Evolutionary conservation across 306 rosid genomes (phyloP), one percentile per base, ranked within the genome.

Genomic region (Lathyrus sativus): DNA sequence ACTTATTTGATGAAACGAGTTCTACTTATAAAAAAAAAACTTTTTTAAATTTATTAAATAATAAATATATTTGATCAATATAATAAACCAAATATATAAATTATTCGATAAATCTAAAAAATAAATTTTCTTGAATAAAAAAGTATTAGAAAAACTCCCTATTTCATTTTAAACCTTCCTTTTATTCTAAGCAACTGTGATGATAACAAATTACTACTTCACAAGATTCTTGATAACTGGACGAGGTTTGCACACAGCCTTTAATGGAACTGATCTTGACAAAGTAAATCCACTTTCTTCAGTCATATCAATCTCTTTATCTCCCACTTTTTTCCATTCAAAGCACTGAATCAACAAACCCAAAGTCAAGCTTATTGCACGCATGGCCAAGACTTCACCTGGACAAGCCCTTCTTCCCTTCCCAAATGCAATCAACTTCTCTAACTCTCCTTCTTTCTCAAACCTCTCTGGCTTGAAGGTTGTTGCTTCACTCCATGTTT

Each of bases 381-480:
- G 74, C 39, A 29, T 46, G 1, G 76, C 81, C 71, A 76, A 63
- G 2, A 1, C 56, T 55, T 22, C 39, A 7, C 81, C 72, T 0
- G 72, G 76, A 22, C 76, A 76, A 0, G 62, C 62, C 62, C 68
- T 76, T 37, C 81, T 76, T 38, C 76, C 81, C 58, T 63, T 17
- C 5, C 81, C 76, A 11, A 76, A 76, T 2, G 81, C 67, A 9
- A 76, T 58, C 2, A 70, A 11, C 38, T 70, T 76, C 0, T 76
- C 57, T 0, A 9, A 1, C 45, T 76, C 81, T 10, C 76, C 81
- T 12, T 70, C 50, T 7, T 37, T 39, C 11, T 76, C 81, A 49
- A 76, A 76, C 61, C 81, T 70, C 6, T 76, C 81, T 0, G 76
- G 81, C 53, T 70, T 82, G 17, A 88, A 88, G 3, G 53, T 50